A percentile compares a stretch with the other conserved stretches of the same genome.
These are phyloP conservation scores for Bullera alba DNA, from an alignment of 768 basidiomycete species.

Conservation along the genomic window DNA sequence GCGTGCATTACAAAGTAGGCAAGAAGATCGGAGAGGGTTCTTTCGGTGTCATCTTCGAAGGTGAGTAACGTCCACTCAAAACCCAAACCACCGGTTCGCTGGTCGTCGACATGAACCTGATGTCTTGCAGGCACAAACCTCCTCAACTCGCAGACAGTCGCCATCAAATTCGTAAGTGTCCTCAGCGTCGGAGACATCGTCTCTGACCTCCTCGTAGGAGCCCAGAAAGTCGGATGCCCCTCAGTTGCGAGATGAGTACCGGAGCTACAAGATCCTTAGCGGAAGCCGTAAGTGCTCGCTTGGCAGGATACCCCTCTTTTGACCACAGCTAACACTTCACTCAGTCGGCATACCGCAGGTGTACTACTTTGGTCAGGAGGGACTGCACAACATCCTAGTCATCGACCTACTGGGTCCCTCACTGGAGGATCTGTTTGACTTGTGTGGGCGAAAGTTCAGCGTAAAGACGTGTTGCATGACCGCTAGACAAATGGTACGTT, in stretches of 20 bases:
- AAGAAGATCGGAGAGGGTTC: slow-evolving; percentile 97
- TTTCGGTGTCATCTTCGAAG: slow-evolving; percentile 98
- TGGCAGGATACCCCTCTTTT: slow-evolving; percentile 7
- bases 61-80: slow-evolving; percentile 52
- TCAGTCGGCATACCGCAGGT: slow-evolving; percentile 95
- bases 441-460: slow-evolving; percentile 96
- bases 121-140: slow-evolving; percentile 68
- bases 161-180: slow-evolving; percentile 95
- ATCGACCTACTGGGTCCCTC: slow-evolving; percentile 96
- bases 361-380: slow-evolving; percentile 99
- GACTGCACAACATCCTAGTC: slow-evolving; percentile 95
- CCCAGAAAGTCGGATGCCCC: slow-evolving; percentile 93
- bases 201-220: slow-evolving; percentile 40
- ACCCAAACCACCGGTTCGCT: neutral
- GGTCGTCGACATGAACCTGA: neutral
- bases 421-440: slow-evolving; percentile 95
- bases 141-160: slow-evolving; percentile 95
- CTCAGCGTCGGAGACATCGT: neutral
- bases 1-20: slow-evolving; percentile 94
- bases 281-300: slow-evolving; percentile 69
- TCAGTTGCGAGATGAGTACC: slow-evolving; percentile 95
- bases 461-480: slow-evolving; percentile 99
- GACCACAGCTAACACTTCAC: slow-evolving; percentile 5
- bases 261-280: slow-evolving; percentile 89
- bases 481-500: slow-evolving; percentile 90